Conservation (phyloP, 257 asterid species). For the Prunella vulgaris region DNA sequence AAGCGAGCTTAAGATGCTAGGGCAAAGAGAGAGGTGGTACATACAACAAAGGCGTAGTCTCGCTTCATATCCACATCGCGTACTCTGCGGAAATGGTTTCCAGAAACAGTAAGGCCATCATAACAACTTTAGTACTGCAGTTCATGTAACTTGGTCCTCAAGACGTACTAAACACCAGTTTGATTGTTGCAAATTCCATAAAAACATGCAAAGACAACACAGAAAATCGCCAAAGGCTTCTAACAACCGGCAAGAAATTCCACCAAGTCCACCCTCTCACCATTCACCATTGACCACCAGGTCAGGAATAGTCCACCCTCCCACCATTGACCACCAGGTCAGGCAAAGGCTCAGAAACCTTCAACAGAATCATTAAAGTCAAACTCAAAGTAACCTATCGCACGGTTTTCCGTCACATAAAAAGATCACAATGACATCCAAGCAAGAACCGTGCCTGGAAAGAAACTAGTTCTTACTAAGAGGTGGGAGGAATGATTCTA, state of each 20-base stretch:
- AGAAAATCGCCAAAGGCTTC: conserved; percentile 96
- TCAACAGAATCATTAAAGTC: conserved; percentile 95
- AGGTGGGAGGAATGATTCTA: conserved; percentile 27
- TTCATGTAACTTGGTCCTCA: conserved; percentile 94
- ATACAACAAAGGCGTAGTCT: conserved; percentile 97
- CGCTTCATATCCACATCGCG: conserved; percentile 99
- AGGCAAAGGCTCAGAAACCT: conserved; percentile 81
- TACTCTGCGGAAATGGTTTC: conserved; percentile 99
- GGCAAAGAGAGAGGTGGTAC: conserved; percentile 29
- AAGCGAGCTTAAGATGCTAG: background rate
- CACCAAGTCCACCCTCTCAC: conserved; percentile 94
- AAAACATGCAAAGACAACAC: conserved; percentile 89
- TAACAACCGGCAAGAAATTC: conserved; percentile 78
- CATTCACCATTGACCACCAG: conserved; percentile 92
- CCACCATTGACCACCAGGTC: conserved; percentile 83
- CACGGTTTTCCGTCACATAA: conserved; percentile 52
- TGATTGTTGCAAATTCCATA: conserved; percentile 91
- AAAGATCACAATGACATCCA: conserved; percentile 47
- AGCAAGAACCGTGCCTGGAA: conserved; percentile 43
- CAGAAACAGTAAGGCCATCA: conserved; percentile 99
- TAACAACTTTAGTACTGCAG: conserved; percentile 82
- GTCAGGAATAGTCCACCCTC: conserved; percentile 76
- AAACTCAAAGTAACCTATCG: conserved; percentile 54
- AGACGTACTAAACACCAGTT: conserved; percentile 96
- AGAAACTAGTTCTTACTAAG: conserved; percentile 30